These are phyloP conservation scores for Sugiyamaella marilandica DNA, from an alignment of 805 yeast species.

Conservation along the genomic window DNA sequence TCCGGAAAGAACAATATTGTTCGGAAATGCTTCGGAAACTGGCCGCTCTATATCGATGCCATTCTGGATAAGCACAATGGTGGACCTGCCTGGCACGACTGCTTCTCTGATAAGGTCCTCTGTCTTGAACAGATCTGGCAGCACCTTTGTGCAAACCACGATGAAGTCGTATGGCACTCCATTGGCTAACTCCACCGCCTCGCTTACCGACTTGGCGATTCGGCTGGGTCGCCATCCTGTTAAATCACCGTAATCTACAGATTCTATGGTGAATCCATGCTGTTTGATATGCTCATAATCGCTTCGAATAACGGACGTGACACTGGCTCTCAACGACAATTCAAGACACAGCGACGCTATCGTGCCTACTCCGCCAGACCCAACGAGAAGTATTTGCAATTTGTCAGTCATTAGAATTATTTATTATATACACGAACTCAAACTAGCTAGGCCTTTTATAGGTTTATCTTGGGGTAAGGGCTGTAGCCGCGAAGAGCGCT, in stretches of 20 bases:
- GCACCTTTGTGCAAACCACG: slow-evolving; percentile 57
- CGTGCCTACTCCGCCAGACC: slow-evolving; percentile 86
- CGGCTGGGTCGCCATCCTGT: slow-evolving; percentile 50
- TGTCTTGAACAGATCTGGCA: slow-evolving; percentile 55
- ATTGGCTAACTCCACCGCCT: slow-evolving; percentile 44
- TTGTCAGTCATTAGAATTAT: neutral
- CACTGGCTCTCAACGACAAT: slow-evolving; percentile 43
- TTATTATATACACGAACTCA: neutral
- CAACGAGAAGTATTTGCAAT: slow-evolving; percentile 47
- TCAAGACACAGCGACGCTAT: slow-evolving; percentile 63
- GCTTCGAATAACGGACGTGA: slow-evolving; percentile 62
- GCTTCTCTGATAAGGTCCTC: slow-evolving; percentile 51
- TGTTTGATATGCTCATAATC: slow-evolving; percentile 50
- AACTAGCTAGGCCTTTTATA: too few relatives aligned
- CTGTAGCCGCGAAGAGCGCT: neutral
- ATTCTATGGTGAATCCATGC: slow-evolving; percentile 56
- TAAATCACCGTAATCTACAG: slow-evolving; percentile 57
- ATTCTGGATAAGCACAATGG: slow-evolving; percentile 58
- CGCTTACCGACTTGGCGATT: slow-evolving; percentile 37
- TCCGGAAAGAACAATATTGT: slow-evolving; percentile 52
- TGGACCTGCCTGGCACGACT: slow-evolving; percentile 42
- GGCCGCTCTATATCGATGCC: slow-evolving; percentile 62
- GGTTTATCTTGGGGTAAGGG: too few relatives aligned
- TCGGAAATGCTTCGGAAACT: slow-evolving; percentile 47
- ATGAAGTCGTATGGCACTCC: slow-evolving; percentile 49